phyloP scores from a whole-genome alignment of 495 filamentous ascomycete genomes.

The Talaromyces adpressus region DNA sequence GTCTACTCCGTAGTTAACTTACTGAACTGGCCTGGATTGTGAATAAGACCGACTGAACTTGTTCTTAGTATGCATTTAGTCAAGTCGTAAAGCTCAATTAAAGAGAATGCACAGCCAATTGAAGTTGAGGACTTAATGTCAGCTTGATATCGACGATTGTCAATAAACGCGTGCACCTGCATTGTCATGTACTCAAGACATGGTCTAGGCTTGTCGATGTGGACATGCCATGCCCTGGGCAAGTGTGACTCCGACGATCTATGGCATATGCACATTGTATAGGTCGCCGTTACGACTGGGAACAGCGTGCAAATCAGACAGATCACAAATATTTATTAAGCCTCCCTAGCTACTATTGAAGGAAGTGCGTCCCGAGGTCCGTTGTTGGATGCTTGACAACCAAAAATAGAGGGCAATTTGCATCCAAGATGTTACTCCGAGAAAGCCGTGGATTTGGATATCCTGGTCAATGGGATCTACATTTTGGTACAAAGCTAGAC shows the following conservation, averaged over 20 bases:
- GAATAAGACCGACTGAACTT: neutral
- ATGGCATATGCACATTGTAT: neutral
- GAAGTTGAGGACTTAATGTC: neutral
- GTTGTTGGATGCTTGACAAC: neutral
- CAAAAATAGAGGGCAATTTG: neutral
- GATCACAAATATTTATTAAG: neutral
- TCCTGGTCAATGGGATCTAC: neutral
- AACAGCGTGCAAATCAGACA: neutral
- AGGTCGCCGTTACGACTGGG: neutral
- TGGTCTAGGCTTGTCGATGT: neutral
- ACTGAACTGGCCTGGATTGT: neutral
- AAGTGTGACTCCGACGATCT: conserved; percentile 3
- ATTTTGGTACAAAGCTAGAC: neutral
- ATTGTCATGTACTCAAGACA: neutral
- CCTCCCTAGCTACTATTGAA: neutral
- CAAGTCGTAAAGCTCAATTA: neutral
- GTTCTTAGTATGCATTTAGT: neutral
- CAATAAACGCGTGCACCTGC: neutral
- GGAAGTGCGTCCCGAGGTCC: neutral
- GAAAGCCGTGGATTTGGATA: neutral
- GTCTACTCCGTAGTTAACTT: neutral
- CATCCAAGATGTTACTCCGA: neutral
- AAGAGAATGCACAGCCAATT: neutral
- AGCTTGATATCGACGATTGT: neutral
- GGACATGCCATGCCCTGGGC: neutral